Evolutionary conservation across 495 filamentous ascomycete species (phyloP), one percentile per base, ranked within the genome.

Genomic region (Xylaria scruposa): DNA sequence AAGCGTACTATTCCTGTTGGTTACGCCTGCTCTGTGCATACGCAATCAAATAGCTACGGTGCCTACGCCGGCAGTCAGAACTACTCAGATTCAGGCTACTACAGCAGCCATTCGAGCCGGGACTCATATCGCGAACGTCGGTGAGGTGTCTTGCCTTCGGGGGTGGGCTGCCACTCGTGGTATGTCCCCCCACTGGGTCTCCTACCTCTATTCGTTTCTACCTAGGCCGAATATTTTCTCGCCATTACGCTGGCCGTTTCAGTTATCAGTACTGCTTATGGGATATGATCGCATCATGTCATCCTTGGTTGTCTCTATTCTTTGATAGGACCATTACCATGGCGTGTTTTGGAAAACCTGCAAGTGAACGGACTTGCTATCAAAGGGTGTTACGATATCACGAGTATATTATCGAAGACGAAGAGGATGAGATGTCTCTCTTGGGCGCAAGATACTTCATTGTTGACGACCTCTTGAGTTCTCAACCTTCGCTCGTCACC

Each of bases 1-100:
- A 92, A 93, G 78, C 91, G 90, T 75, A 89, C 88, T 9, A 88
- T 97, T 42, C 82, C 94, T 6, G 94, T 97, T 38, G 94, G 94
- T 56, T 95, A 95, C 77, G 87, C 89, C 33, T 97, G 94, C 81
- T 76, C 84, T 1, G 80, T 76, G 38, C 94, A 97, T 76, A 87
- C 91, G 10, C 73, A 74, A 26, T 69, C 81, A 10, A 74, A 76
- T 33, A 72, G 70, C 62, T 66, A 73, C 9, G 75, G 78, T 42
- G 53, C 75, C 3, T 74, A 74, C 66, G 53, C 72, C 24, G 71
- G 76, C 13, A 53, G 65, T 36, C 76, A 78, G 13, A 76, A 78
- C 29, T 86, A 87, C 71, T 84, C 85, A 46, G 85, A 88, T 76
- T 86, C 85, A 29, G 86, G 85, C 53, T 87, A 88, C 76, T 79